Conservation (phyloP, 2,329 filamentous ascomycete species). For the Onygenales sp. region DNA sequence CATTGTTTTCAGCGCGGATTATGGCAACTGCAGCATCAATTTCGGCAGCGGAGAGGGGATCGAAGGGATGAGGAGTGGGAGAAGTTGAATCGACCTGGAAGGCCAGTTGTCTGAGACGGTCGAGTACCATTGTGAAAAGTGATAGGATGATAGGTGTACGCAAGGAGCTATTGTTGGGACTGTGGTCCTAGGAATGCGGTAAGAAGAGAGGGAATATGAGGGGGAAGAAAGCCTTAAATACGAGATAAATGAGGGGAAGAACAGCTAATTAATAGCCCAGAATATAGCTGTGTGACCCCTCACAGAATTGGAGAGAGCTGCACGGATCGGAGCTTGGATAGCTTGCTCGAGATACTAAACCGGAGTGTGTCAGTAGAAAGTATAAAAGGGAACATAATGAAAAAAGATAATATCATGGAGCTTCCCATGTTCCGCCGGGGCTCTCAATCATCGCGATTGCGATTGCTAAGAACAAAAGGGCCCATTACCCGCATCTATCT, state of each 20-base stretch:
- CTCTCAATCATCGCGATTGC: not conserved
- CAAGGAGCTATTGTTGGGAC: not conserved
- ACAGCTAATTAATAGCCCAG: not conserved
- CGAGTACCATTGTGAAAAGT: constrained; percentile 44
- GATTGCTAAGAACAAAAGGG: not conserved
- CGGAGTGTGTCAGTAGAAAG: not conserved
- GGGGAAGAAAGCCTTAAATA: constrained; percentile 3
- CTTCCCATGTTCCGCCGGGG: not conserved
- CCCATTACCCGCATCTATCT: too few species aligned
- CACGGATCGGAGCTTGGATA: not conserved
- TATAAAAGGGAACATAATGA: not conserved
- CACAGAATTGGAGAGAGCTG: not conserved
- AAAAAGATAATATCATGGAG: not conserved
- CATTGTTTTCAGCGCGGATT: constrained; percentile 57
- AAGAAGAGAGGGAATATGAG: not conserved
- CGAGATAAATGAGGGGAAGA: constrained; percentile 4
- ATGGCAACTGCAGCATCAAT: constrained; percentile 62
- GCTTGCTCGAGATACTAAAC: not conserved
- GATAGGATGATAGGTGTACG: not conserved
- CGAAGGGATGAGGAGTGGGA: constrained; percentile 59
- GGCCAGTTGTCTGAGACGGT: constrained; percentile 55
- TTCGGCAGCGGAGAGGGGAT: constrained; percentile 63
- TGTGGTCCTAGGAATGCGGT: not conserved
- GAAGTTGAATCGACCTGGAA: constrained; percentile 50
- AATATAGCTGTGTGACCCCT: not conserved